Conservation (phyloP, 192 early-diverging fungal species). For the Coemansia sp. region DNA sequence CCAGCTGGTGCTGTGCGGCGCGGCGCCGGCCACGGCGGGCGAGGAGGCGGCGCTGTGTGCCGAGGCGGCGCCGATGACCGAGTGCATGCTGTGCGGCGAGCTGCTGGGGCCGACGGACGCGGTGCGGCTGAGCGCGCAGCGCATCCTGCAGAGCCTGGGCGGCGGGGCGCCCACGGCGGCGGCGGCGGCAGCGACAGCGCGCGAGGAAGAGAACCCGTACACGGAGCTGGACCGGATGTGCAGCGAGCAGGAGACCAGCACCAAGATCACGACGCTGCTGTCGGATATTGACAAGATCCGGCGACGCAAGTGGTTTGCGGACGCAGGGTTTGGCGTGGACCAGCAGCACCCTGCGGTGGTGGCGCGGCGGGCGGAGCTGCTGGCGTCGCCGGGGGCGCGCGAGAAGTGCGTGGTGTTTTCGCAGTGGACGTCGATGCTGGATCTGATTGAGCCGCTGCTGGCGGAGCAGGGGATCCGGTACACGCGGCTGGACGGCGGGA, state of each 20-base stretch:
- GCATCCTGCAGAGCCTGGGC: constrained; percentile 1
- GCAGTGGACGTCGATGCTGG: constrained; percentile 86
- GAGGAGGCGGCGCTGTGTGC: constrained; percentile 11
- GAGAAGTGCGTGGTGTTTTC: constrained; percentile 90
- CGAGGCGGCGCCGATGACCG: constrained; percentile 9
- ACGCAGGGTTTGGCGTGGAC: constrained; percentile 35
- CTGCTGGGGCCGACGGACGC: constrained; percentile 28
- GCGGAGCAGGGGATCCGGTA: constrained; percentile 55
- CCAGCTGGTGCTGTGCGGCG: constrained; percentile 29
- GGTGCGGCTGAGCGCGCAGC: constrained; percentile 12
- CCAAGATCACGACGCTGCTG: constrained; percentile 26
- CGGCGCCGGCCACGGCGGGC: constrained; percentile 6
- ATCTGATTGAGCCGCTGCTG: constrained; percentile 62
- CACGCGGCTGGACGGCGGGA: constrained; percentile 77
- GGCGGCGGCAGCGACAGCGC: background rate
- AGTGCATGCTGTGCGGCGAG: constrained; percentile 39
- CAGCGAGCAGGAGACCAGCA: constrained; percentile 36
- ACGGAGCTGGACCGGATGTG: constrained; percentile 33
- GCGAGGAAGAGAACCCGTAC: constrained; percentile 6
- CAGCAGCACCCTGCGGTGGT: constrained; percentile 27
- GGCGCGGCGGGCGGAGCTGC: constrained; percentile 21
- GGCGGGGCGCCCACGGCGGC: background rate
- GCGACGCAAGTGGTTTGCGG: constrained; percentile 23
- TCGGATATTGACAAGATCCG: constrained; percentile 39
- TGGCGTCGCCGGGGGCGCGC: constrained; percentile 9